Percentiles rank a stretch among this genome's conserved stretches.
phyloP scores from a whole-genome alignment of 73 alveolate genomes.

The Vitrella brassicaformis region DNA sequence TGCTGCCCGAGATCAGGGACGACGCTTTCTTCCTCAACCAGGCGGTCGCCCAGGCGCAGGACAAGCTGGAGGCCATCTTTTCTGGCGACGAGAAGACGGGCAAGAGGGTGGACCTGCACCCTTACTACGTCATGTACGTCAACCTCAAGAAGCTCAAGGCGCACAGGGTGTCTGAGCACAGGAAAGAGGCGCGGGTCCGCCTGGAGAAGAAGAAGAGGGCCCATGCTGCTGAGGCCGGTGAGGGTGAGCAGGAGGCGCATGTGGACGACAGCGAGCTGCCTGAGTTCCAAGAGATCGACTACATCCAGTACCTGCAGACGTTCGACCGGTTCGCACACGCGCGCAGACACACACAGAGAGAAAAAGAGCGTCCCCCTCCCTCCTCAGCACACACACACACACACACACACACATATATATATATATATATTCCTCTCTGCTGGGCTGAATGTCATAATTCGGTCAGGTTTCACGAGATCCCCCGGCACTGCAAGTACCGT shows the following conservation, averaged over 20 bases:
- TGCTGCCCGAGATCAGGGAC: neutral
- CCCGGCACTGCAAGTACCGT: slow-evolving; percentile 32
- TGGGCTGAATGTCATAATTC: too few species aligned
- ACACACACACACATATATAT: too few species aligned
- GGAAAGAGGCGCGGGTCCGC: slow-evolving; percentile 13
- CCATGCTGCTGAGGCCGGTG: slow-evolving; percentile 17
- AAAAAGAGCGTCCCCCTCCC: too few species aligned
- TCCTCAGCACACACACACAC: too few species aligned
- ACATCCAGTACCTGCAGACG: slow-evolving; percentile 27
- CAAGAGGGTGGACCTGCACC: slow-evolving; percentile 27
- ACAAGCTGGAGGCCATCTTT: neutral
- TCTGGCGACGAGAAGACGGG: neutral
- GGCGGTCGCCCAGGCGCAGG: neutral
- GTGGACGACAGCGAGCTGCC: too few species aligned
- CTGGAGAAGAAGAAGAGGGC: slow-evolving; percentile 23
- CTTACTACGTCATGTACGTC: slow-evolving; percentile 10
- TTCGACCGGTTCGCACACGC: too few species aligned
- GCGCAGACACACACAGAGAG: too few species aligned
- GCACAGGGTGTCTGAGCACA: neutral
- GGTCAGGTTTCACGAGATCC: slow-evolving; percentile 24
- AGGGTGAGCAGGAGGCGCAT: slow-evolving; percentile 25
- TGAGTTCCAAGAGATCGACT: slow-evolving; percentile 27
- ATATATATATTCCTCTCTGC: too few species aligned
- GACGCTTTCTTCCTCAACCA: neutral
- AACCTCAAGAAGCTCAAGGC: slow-evolving; percentile 15